Evolutionary conservation across 2,329 filamentous ascomycete genomes (phyloP), one percentile per base, ranked within the genome.

Genomic region (Didymella lethalis): DNA sequence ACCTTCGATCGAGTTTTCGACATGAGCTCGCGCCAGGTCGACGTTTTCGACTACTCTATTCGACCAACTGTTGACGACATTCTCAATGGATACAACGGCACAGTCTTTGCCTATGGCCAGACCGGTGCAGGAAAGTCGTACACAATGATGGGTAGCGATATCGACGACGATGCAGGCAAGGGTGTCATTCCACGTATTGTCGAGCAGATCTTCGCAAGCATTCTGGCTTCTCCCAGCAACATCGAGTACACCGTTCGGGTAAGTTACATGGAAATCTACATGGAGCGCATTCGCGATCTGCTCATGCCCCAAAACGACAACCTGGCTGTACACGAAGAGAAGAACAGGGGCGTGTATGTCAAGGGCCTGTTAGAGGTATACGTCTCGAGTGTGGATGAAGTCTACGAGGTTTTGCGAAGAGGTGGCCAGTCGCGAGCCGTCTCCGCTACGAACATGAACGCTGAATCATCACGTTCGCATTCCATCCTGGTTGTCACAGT

Each of bases 241-340:
- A 97, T 98, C 77, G 95, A 98, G 80, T 98, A 98, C 79, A 98
- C 93, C n/a, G 94, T 99, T 52, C 88, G 93, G 56, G 94, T 98
- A 74, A 97, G 93, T 79, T 98, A 98, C 80, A 97, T 99, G 93
- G 95, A 99, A 80, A 98, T 99, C 65, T 99, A 99, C 83, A 99
- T 98, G 95, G 95, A 99, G 82, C 88, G 91, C 69, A 98, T 99
- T 77, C 88, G 94, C 72, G 95, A 99, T 87, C 81, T 99, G 72
- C 82, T 99, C 64, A 88, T 90, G 25, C 95, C 95, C 11, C 90
- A 93, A 61, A 97, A 98, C 79, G 94, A 97, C 81, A 98, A 98
- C 75, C 83, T 99, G 51, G 93, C 94, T 0, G 89, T 98, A n/a
- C 95, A 98, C 80, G 95, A 99, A 74, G 95, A 98, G 80, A 97